Evolutionary conservation across 805 yeast species (phyloP), one percentile per base, ranked within the genome.

Genomic region (Candida nanaspora): DNA sequence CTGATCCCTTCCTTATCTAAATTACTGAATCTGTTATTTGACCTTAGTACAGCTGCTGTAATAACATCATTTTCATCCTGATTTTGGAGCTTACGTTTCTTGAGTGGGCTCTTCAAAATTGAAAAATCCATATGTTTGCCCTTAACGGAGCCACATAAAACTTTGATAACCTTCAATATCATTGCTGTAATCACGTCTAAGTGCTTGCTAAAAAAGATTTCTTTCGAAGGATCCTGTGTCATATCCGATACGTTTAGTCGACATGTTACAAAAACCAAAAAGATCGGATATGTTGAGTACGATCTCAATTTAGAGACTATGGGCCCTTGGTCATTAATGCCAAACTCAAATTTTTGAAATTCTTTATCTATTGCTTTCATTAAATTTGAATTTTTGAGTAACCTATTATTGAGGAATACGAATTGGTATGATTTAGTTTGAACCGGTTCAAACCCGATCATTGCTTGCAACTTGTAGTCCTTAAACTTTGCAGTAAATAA

Each of bases 371-470:
- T 45, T 0, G 21, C 37, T 16, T 44, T 48, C 2, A 34, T 22
- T 9, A 65, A 18, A 4, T 40, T 42, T 3, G 40, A 34, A 39
- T 62, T 58, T 0, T 32, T 9, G 15, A 66, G 49, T 10, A 49
- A 56, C 20, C 71, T 57, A 3, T 65, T 65, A 51, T 79, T 76
- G 19, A 74, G 46, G 39, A 63, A 71, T 1, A 76, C 47, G 38
- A 63, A 68, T 47, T 78, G 84, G 41, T 64, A 61, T 1, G 49
- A 44, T 33, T 58, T 66, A 0, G 68, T 51, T 40, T 62, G 62
- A 1, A 57, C 44, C 1, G 73, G 62, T 0, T 40, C 29, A 3
- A 48, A 51, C 0, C 76, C 72, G 10, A 78, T 56, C 0, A 69
- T 45, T 3, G 76, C 74, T 0, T 51, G n/a, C 63, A 50, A 30